Evolutionary conservation across 768 basidiomycete genomes (phyloP).

Genomic region (Russula virescens): DNA sequence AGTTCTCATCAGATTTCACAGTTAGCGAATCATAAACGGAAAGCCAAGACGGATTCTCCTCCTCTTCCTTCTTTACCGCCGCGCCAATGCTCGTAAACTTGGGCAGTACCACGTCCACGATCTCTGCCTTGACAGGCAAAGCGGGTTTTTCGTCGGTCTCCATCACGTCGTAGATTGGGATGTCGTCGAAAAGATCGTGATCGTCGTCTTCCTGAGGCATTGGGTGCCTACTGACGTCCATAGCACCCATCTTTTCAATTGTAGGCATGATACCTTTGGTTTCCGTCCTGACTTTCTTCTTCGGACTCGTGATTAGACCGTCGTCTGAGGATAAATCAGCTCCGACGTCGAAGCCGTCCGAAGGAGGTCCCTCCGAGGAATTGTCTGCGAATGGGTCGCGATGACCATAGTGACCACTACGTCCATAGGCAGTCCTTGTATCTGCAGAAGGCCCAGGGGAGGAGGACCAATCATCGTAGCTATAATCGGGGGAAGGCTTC

Average conservation of each 20-base stretch:
- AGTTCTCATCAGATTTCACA: constrained; percentile 53
- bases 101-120: constrained; percentile 27
- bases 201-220: constrained; percentile 32
- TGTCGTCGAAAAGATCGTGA: constrained; percentile 42
- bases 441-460: constrained; percentile 26
- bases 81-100: constrained; percentile 26
- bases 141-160: constrained; percentile 53
- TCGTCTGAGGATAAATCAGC: constrained; percentile 45
- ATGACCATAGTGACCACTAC: constrained; percentile 16
- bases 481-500: constrained; percentile 47
- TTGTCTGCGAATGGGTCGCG: constrained; percentile 24
- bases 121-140: constrained; percentile 29
- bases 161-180: constrained; percentile 55
- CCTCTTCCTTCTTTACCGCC: constrained; percentile 37
- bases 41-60: constrained; percentile 58
- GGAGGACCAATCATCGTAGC: constrained; percentile 25
- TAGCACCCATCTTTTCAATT: constrained; percentile 48
- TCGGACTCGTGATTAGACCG: constrained; percentile 59
- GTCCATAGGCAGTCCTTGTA: constrained; percentile 4
- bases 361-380: constrained; percentile 31
- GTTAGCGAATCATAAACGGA: constrained; percentile 68
- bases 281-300: constrained; percentile 54
- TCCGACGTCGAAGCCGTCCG: constrained; percentile 27
- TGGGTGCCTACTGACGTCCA: constrained; percentile 46
- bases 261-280: constrained; percentile 46